These are phyloP conservation scores for Candida methanosorbosa DNA, from an alignment of 805 yeast species.

Conservation along the genomic window DNA sequence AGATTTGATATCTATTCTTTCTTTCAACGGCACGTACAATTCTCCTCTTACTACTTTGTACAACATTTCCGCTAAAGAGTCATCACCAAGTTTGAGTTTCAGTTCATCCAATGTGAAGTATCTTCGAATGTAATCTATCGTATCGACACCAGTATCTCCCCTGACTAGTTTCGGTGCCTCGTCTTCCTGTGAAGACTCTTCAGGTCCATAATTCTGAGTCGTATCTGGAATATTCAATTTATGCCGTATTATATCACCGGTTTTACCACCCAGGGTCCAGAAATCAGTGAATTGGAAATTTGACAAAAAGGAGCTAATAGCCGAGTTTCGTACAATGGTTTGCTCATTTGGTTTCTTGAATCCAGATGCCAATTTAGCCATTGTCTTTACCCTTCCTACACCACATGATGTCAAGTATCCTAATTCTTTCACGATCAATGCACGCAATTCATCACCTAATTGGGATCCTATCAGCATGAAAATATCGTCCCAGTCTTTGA, in stretches of 20 bases:
- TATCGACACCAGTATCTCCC: constrained; percentile 14
- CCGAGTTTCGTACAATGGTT: constrained; percentile 51
- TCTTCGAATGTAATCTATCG: constrained; percentile 44
- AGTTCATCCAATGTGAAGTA: constrained; percentile 33
- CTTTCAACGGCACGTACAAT: constrained; percentile 41
- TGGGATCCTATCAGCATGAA: constrained; percentile 59
- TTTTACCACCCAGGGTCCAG: constrained; percentile 88
- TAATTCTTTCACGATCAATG: constrained; percentile 39
- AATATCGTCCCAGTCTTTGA: constrained; percentile 76
- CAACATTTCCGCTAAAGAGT: constrained; percentile 42
- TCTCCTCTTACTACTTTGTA: constrained; percentile 60
- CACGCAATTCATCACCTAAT: constrained; percentile 45
- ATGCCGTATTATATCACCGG: constrained; percentile 53
- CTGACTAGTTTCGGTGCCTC: not conserved
- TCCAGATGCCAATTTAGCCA: constrained; percentile 86
- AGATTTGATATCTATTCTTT: constrained; percentile 60
- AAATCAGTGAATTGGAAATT: constrained; percentile 63
- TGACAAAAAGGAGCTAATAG: constrained; percentile 44
- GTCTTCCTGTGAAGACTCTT: not conserved
- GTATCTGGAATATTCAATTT: constrained; percentile 41
- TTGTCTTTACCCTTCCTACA: constrained; percentile 60
- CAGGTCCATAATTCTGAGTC: not conserved
- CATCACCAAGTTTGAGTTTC: constrained; percentile 25
- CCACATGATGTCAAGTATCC: constrained; percentile 92
- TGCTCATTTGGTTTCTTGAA: constrained; percentile 81